These are phyloP conservation scores for Penicillium olsonii DNA, from an alignment of 2,329 filamentous ascomycete species.

Conservation along the genomic window DNA sequence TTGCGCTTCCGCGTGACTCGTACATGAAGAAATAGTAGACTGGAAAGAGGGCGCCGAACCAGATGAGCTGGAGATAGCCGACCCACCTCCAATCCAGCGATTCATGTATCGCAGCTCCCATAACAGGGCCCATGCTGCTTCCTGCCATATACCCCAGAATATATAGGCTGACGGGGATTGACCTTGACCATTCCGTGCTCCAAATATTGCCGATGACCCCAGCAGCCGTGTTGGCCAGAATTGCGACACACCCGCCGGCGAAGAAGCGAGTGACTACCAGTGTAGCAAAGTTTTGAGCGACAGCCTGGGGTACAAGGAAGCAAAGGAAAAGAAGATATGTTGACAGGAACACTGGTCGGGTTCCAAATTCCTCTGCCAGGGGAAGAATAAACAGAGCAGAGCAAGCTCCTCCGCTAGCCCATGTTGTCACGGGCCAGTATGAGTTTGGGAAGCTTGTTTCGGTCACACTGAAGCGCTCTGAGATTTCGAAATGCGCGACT, in stretches of 20 bases:
- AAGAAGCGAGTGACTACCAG: conserved; percentile 44
- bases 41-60: conserved; percentile 31
- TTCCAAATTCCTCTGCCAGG: conserved; percentile 38
- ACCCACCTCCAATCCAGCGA: conserved; percentile 34
- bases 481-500: conserved; percentile 32
- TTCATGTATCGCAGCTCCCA: conserved; percentile 35
- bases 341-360: conserved; percentile 38
- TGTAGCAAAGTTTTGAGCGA: conserved; percentile 47
- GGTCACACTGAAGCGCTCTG: conserved; percentile 27
- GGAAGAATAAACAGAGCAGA: conserved; percentile 27
- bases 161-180: conserved; percentile 40
- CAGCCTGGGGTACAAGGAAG: conserved; percentile 42
- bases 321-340: conserved; percentile 39
- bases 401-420: conserved; percentile 25
- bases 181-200: conserved; percentile 31
- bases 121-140: conserved; percentile 44
- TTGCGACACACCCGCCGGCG: conserved; percentile 39
- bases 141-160: conserved; percentile 43
- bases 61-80: conserved; percentile 41
- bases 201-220: conserved; percentile 26
- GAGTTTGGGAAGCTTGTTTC: conserved; percentile 25
- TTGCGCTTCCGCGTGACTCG: conserved; percentile 41
- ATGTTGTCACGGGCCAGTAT: conserved; percentile 28
- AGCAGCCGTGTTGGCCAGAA: conserved; percentile 34
- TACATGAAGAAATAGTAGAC: conserved; percentile 38